A percentile compares a stretch with the other conserved stretches of the same genome.
These are phyloP conservation scores for Halophytophthora batemanensis DNA, from an alignment of 352 stramenopile species.

Conservation along the genomic window DNA sequence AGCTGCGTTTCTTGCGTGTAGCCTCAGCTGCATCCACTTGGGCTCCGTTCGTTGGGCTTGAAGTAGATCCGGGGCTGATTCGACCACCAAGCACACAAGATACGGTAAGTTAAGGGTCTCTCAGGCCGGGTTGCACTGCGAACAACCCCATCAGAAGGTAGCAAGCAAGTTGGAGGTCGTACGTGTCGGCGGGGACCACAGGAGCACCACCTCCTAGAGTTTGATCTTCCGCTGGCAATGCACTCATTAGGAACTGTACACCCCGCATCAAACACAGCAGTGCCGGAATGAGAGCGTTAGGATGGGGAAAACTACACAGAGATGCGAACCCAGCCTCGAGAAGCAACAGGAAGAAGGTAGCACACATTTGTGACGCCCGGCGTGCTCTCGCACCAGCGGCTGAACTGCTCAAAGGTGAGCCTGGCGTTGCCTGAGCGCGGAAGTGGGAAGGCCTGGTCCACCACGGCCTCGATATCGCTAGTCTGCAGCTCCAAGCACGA, in stretches of 20 bases:
- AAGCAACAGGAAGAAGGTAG: not conserved
- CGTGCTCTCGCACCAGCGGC: conserved; percentile 78
- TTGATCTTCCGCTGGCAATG: conserved; percentile 64
- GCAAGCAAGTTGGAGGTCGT: conserved; percentile 1
- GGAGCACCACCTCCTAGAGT: conserved; percentile 7
- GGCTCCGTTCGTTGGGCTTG: conserved; percentile 6
- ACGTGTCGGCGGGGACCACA: conserved; percentile 37
- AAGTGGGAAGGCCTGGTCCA: conserved; percentile 71
- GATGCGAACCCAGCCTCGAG: not conserved
- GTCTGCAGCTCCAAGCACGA: conserved; percentile 21
- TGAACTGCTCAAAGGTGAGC: conserved; percentile 88
- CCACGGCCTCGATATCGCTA: conserved; percentile 78
- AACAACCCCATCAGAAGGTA: no score
- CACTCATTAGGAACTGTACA: conserved; percentile 72
- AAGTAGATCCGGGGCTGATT: conserved; percentile 7
- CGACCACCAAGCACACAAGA: not conserved
- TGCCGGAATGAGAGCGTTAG: not conserved
- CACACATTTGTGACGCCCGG: conserved; percentile 71
- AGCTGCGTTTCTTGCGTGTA: conserved; percentile 39
- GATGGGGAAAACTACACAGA: not conserved
- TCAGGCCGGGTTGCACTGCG: not conserved
- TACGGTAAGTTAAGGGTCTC: not conserved
- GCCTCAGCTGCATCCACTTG: conserved; percentile 1
- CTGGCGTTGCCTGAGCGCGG: conserved; percentile 37
- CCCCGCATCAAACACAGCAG: conserved; percentile 1